Evolutionary conservation across 108 stramenopile genomes (phyloP), one percentile per base, ranked within the genome.

Genomic region (Pseudonitzschia delicatissima): DNA sequence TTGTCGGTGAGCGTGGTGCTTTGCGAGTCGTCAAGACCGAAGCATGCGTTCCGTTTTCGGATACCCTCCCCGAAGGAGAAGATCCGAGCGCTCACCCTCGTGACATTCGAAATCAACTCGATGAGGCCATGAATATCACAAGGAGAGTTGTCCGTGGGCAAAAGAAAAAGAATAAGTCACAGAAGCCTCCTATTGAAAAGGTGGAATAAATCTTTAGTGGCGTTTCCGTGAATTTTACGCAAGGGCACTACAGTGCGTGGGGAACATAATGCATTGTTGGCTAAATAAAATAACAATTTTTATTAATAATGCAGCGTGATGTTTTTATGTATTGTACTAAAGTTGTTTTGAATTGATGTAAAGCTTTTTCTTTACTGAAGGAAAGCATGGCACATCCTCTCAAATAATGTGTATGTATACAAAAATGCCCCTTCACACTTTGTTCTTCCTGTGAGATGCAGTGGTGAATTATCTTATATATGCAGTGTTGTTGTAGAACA

Each of bases 111-210:
- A 62, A 59, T 8, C 85, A 86, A 42, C 74, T 90, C 45, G 75
- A 82, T 20, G 87, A 93, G 13, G 86, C 88, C 45, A 78, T 80
- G 73, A 77, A 78, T 7, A 86, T 85, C 62, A 82, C 87, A 42
- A 81, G 83, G 23, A 78, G 83, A 25, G 73, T 90, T 7, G 70
- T 82, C 49, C 77, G 86, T 1, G 81, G 81, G 27, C 69, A 74
- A 45, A 67, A 75, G 49, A 82, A 77, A 36, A 75, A 76, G 33
- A 53, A 26, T 31, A 67, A 65, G 27, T 17, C 40, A 7, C 65
- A 73, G 58, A 57, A 45, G 27, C 17, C 21, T 40, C 36, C 67
- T 2, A 12, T 44, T 5, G 44, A 36, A 23, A 26, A 39, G 18
- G 51, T 33, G 2, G 26, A 39, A n/a, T 59, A 70, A n/a, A n/a